phyloP scores from a whole-genome alignment of 2,329 filamentous ascomycete genomes.

The Davidsoniella eucalypti region DNA sequence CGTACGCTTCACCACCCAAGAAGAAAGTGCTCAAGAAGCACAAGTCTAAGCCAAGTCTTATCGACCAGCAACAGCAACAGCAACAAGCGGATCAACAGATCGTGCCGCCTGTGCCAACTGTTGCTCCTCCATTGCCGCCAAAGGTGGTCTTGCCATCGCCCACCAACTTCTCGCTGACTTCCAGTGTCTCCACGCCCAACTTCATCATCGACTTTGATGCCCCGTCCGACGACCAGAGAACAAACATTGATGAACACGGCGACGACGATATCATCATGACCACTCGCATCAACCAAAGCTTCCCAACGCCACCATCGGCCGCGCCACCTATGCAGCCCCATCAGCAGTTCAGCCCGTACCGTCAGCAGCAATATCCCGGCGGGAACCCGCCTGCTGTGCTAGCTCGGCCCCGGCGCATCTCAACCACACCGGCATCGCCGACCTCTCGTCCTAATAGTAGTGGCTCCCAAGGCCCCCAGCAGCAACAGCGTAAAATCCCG shows the following conservation, averaged over 20 bases:
- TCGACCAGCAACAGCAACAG: constrained; percentile 5
- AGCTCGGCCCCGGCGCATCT: constrained; percentile 24
- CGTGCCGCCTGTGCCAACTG: not conserved
- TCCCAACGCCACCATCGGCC: not conserved
- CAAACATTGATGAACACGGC: not conserved
- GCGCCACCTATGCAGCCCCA: not conserved
- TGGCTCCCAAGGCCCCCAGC: not conserved
- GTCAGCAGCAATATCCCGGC: not conserved
- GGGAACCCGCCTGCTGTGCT: constrained; percentile 13
- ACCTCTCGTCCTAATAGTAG: not conserved
- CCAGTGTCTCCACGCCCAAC: not conserved
- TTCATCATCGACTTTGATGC: not conserved
- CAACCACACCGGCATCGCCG: constrained; percentile 15
- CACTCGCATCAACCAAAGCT: constrained; percentile 4
- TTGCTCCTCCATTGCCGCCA: constrained; percentile 1
- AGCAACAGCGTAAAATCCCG: constrained; percentile 13
- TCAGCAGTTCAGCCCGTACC: not conserved
- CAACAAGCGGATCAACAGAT: constrained; percentile 1
- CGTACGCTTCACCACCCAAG: not conserved
- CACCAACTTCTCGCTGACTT: too few relatives aligned
- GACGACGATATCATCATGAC: not conserved
- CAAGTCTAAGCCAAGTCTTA: constrained; percentile 2
- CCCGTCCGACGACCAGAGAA: not conserved
- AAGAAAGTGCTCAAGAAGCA: constrained; percentile 5
- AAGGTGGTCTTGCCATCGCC: not conserved